Percentiles rank a stretch among this genome's conserved stretches.
phyloP scores from a whole-genome alignment of 257 asterid genomes.

The Lycium barbarum region DNA sequence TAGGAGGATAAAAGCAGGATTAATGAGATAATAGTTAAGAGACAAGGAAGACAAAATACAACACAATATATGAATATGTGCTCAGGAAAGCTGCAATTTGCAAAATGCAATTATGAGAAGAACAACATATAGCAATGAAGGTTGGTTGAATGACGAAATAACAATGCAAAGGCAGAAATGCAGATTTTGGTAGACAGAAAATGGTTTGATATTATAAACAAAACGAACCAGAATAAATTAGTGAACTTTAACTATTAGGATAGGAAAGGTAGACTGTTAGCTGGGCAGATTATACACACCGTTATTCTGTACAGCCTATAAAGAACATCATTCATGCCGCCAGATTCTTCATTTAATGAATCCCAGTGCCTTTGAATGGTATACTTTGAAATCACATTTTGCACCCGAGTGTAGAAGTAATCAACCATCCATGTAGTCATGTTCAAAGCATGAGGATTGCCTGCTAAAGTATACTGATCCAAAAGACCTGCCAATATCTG shows the following conservation, averaged over 20 bases:
- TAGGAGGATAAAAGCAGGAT: not conserved
- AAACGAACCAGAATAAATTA: not conserved
- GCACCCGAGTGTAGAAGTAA: slow-evolving; percentile 80
- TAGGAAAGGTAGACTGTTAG: not conserved
- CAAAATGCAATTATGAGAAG: not conserved
- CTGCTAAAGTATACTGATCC: slow-evolving; percentile 76
- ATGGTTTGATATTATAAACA: not conserved
- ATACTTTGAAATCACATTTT: slow-evolving; percentile 62
- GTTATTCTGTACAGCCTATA: slow-evolving; percentile 69
- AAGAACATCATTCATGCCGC: slow-evolving; percentile 96
- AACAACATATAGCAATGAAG: not conserved
- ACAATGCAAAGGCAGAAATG: not conserved
- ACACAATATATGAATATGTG: not conserved
- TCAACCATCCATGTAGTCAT: slow-evolving; percentile 71
- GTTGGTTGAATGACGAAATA: not conserved
- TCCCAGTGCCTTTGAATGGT: slow-evolving; percentile 72
- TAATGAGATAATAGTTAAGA: not conserved
- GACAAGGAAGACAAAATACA: not conserved
- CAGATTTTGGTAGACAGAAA: not conserved
- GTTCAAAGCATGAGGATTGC: slow-evolving; percentile 64
- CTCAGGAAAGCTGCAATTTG: not conserved
- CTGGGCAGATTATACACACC: slow-evolving; percentile 44
- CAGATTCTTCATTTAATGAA: slow-evolving; percentile 77
- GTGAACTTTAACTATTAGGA: not conserved
- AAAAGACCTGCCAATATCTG: slow-evolving; percentile 86